These are phyloP conservation scores for Pleurotus djamor DNA, from an alignment of 768 basidiomycete genomes.

Conservation along the genomic window DNA sequence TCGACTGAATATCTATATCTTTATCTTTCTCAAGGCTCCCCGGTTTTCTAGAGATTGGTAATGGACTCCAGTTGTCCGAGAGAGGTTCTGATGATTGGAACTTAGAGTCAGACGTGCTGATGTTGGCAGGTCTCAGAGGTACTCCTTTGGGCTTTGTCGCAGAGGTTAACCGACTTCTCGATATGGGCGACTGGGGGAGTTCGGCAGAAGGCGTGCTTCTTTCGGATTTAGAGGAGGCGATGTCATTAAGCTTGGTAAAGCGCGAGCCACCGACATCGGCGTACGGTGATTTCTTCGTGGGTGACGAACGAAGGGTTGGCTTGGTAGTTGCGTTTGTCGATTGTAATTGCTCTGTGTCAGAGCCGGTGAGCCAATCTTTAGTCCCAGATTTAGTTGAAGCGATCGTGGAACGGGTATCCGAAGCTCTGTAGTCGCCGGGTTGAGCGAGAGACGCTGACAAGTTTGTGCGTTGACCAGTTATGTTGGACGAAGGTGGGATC, in stretches of 20 bases:
- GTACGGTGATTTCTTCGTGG: conserved; percentile 70
- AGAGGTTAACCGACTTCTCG: neutral
- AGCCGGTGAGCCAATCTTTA: conserved; percentile 78
- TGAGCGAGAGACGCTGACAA: conserved; percentile 33
- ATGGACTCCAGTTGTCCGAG: conserved; percentile 52
- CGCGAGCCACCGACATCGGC: conserved; percentile 40
- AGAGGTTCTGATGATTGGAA: conserved; percentile 19
- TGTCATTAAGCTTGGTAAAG: neutral
- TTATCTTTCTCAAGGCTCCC: conserved; percentile 21
- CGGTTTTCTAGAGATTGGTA: conserved; percentile 19
- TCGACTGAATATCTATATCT: conserved; percentile 47
- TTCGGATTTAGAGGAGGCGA: neutral
- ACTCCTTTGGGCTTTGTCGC: neutral
- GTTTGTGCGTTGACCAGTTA: neutral
- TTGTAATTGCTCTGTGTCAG: conserved; percentile 37
- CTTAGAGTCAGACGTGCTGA: neutral
- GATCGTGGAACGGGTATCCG: neutral
- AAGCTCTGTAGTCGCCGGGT: conserved; percentile 11
- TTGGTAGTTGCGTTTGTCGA: conserved; percentile 9
- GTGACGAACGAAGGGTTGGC: conserved; percentile 60
- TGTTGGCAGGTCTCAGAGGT: neutral
- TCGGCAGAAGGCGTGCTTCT: neutral
- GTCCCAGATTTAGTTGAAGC: conserved; percentile 15
- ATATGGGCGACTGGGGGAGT: neutral
- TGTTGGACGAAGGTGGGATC: neutral